These are phyloP conservation scores for Trichoderma citrinoviride DNA, from an alignment of 2,329 filamentous ascomycete species.

Conservation along the genomic window DNA sequence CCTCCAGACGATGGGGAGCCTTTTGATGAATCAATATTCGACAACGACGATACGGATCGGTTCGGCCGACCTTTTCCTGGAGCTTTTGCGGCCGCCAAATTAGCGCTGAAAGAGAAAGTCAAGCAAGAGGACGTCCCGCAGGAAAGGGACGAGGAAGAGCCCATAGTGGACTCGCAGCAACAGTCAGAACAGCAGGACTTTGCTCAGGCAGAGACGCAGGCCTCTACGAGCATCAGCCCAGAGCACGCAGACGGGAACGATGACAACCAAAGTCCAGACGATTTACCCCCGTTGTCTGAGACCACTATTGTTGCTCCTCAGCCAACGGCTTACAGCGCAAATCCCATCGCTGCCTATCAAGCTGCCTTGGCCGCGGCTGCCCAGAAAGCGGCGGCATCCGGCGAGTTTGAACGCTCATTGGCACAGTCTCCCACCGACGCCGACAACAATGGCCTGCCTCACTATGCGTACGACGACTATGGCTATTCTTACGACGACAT, in stretches of 20 bases:
- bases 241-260: conserved; percentile 23
- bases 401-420: conserved; percentile 66
- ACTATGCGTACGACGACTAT: conserved; percentile 54
- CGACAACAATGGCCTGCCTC: conserved; percentile 13
- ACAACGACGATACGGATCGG: conserved; percentile 62
- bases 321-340: conserved; percentile 19
- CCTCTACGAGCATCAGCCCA: conserved; percentile 43
- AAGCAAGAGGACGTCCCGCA: conserved; percentile 23
- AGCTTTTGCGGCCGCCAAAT: conserved; percentile 54
- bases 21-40: conserved; percentile 74
- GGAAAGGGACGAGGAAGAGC: conserved; percentile 46
- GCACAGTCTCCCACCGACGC: conserved; percentile 39
- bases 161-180: conserved; percentile 45
- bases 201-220: conserved; percentile 52
- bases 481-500: conserved; percentile 58
- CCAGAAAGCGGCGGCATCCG: conserved; percentile 70
- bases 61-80: conserved; percentile 60
- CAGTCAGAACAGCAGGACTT: conserved; percentile 44
- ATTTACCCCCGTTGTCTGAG: background rate
- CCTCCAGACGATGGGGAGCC: conserved; percentile 50
- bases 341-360: conserved; percentile 65
- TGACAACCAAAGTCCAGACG: background rate
- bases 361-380: conserved; percentile 80
- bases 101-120: conserved; percentile 38
- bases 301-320: conserved; percentile 21